These are phyloP conservation scores for Ascochyta fabae DNA, from an alignment of 2,329 filamentous ascomycete species.

Conservation along the genomic window DNA sequence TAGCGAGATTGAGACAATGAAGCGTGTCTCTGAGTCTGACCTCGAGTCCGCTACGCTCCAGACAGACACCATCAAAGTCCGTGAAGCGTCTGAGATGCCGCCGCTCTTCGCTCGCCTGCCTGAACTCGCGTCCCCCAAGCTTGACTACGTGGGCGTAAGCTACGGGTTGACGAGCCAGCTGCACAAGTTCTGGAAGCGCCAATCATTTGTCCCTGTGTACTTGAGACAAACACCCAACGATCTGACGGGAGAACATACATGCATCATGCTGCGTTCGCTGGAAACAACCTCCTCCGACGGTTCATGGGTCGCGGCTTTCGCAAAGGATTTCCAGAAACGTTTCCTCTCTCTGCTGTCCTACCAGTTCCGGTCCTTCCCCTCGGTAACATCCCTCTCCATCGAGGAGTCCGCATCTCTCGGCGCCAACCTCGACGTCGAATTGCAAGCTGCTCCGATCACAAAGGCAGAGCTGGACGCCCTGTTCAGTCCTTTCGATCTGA, in stretches of 20 bases:
- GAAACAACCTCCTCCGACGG: slow-evolving; percentile 63
- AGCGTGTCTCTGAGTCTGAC: slow-evolving; percentile 82
- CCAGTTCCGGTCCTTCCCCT: slow-evolving; percentile 84
- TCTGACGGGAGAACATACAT: slow-evolving; percentile 95
- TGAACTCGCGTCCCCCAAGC: slow-evolving; percentile 76
- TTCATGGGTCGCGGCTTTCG: slow-evolving; percentile 88
- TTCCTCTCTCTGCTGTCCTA: slow-evolving; percentile 90
- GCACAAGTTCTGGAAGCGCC: slow-evolving; percentile 96
- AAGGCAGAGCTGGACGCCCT: slow-evolving; percentile 78
- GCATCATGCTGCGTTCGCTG: slow-evolving; percentile 91
- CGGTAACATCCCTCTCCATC: slow-evolving; percentile 81
- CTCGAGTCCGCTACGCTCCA: slow-evolving; percentile 77
- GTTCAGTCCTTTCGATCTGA: slow-evolving; percentile 91
- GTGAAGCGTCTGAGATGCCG: slow-evolving; percentile 90
- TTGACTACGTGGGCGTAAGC: slow-evolving; percentile 95
- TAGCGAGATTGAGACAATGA: slow-evolving; percentile 66
- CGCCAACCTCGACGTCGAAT: slow-evolving; percentile 65
- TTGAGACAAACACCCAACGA: slow-evolving; percentile 95
- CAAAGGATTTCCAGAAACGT: slow-evolving; percentile 92
- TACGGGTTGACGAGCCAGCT: slow-evolving; percentile 87
- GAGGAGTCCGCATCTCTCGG: slow-evolving; percentile 82
- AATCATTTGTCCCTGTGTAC: slow-evolving; percentile 86
- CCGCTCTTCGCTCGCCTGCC: slow-evolving; percentile 88
- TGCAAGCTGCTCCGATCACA: slow-evolving; percentile 64
- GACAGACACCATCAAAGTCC: slow-evolving; percentile 86